These are phyloP conservation scores for Teunomyces kruisii DNA, from an alignment of 805 yeast genomes.

Conservation along the genomic window DNA sequence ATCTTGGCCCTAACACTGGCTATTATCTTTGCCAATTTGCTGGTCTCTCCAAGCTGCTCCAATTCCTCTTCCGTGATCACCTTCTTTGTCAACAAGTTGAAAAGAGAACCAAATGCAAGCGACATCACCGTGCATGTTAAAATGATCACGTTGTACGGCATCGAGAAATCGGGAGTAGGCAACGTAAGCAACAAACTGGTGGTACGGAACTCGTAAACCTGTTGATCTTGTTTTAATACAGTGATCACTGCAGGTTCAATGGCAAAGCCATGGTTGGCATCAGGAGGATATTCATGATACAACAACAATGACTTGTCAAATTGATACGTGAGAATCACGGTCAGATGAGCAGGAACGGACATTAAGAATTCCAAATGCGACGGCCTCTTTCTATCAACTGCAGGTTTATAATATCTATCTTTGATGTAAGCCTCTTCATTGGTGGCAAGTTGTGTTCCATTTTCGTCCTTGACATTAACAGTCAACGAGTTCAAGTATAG, in stretches of 20 bases:
- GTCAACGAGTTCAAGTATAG: constrained; percentile 71
- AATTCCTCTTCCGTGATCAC: constrained; percentile 75
- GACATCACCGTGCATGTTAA: constrained; percentile 93
- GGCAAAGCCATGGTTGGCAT: constrained; percentile 97
- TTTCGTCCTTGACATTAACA: constrained; percentile 27
- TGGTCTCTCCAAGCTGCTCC: constrained; percentile 28
- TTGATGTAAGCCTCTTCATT: constrained; percentile 38
- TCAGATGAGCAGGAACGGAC: constrained; percentile 60
- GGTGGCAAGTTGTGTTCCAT: constrained; percentile 13
- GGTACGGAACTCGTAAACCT: constrained; percentile 62
- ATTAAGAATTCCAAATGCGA: constrained; percentile 75
- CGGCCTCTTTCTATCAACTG: constrained; percentile 77
- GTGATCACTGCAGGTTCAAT: constrained; percentile 86
- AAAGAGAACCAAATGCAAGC: constrained; percentile 81
- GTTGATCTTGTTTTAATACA: constrained; percentile 32
- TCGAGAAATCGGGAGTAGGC: constrained; percentile 97
- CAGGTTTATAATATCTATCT: constrained; percentile 67
- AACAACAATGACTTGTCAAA: constrained; percentile 86
- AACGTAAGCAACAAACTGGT: constrained; percentile 82
- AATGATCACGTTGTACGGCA: constrained; percentile 97
- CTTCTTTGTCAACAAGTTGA: constrained; percentile 72
- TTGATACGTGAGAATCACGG: constrained; percentile 63
- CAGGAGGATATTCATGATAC: constrained; percentile 96
- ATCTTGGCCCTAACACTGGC: neutral
- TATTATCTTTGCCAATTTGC: constrained; percentile 5